Evolutionary conservation across 805 yeast species (phyloP).

Genomic region (Suhomyces kilbournensis): DNA sequence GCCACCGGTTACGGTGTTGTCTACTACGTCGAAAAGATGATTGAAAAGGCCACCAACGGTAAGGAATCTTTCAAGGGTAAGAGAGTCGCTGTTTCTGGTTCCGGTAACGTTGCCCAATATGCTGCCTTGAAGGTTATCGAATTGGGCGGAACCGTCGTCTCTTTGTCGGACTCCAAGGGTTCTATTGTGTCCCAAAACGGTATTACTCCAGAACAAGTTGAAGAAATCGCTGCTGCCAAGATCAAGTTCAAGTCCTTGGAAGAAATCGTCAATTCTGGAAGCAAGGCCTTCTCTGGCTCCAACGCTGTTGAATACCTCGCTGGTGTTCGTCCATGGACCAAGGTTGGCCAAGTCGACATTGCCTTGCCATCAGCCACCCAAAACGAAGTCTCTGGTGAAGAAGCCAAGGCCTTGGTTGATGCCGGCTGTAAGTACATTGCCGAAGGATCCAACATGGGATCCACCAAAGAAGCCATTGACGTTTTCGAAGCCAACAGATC

Average conservation of each 20-base stretch:
- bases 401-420: slow-evolving; percentile 90
- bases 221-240: slow-evolving; percentile 73
- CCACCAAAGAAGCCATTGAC: slow-evolving; percentile 94
- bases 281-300: slow-evolving; percentile 54
- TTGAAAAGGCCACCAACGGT: slow-evolving; percentile 86
- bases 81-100: slow-evolving; percentile 94
- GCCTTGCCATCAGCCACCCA: slow-evolving; percentile 99
- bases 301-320: slow-evolving; percentile 71
- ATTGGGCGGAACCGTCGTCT: slow-evolving; percentile 92
- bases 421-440: slow-evolving; percentile 92
- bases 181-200: slow-evolving; percentile 75
- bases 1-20: slow-evolving; percentile 98
- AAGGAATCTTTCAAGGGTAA: slow-evolving; percentile 89
- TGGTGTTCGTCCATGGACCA: slow-evolving; percentile 96
- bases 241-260: slow-evolving; percentile 72
- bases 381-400: slow-evolving; percentile 95
- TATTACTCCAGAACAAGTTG: slow-evolving; percentile 78
- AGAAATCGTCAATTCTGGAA: slow-evolving; percentile 54
- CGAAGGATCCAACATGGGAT: slow-evolving; percentile 99
- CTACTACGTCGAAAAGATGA: slow-evolving; percentile 97
- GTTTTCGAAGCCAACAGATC: slow-evolving; percentile 84
- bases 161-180: slow-evolving; percentile 95
- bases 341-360: slow-evolving; percentile 87
- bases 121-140: slow-evolving; percentile 97
- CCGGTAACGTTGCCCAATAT: slow-evolving; percentile 98